A percentile compares a stretch with the other conserved stretches of the same genome.
phyloP scores from a whole-genome alignment of 1,284 basidiomycete species.

The Takashimella tepidaria region DNA sequence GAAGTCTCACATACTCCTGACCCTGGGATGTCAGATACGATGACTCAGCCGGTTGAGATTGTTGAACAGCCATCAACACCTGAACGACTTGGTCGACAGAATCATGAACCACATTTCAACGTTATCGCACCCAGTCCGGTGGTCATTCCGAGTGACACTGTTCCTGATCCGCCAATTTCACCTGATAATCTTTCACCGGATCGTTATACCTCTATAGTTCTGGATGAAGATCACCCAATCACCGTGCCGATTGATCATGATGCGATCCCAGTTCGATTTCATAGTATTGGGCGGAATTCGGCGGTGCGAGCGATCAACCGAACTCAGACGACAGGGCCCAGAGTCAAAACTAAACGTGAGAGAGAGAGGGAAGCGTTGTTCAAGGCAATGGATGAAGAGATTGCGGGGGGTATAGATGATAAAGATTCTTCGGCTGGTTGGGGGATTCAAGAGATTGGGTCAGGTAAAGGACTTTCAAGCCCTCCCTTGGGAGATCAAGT shows the following conservation, averaged over 20 bases:
- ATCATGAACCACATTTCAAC: conserved; percentile 18
- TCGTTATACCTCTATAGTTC: neutral
- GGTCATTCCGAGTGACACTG: neutral
- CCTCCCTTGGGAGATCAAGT: neutral
- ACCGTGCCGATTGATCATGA: conserved; percentile 2
- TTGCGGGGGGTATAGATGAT: conserved; percentile 23
- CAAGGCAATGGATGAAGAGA: conserved; percentile 39
- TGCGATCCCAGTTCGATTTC: conserved; percentile 27
- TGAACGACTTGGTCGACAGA: neutral
- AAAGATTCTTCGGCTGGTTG: conserved; percentile 3
- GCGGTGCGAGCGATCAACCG: neutral
- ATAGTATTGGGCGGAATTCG: conserved; percentile 29
- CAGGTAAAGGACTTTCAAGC: conserved; percentile 8
- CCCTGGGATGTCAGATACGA: conserved; percentile 23
- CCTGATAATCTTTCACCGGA: neutral
- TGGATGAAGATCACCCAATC: conserved; percentile 12
- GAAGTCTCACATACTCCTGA: conserved; percentile 30
- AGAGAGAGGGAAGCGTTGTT: conserved; percentile 44
- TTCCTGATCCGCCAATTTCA: neutral
- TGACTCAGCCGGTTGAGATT: neutral
- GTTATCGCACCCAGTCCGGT: conserved; percentile 33
- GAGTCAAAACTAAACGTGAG: conserved; percentile 42
- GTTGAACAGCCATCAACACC: neutral
- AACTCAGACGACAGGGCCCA: conserved; percentile 6
- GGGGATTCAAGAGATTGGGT: conserved; percentile 28